Percentiles rank a stretch among this genome's conserved stretches.
These are phyloP conservation scores for Verruconis gallopava DNA, from an alignment of 2,329 filamentous ascomycete genomes.

Conservation along the genomic window DNA sequence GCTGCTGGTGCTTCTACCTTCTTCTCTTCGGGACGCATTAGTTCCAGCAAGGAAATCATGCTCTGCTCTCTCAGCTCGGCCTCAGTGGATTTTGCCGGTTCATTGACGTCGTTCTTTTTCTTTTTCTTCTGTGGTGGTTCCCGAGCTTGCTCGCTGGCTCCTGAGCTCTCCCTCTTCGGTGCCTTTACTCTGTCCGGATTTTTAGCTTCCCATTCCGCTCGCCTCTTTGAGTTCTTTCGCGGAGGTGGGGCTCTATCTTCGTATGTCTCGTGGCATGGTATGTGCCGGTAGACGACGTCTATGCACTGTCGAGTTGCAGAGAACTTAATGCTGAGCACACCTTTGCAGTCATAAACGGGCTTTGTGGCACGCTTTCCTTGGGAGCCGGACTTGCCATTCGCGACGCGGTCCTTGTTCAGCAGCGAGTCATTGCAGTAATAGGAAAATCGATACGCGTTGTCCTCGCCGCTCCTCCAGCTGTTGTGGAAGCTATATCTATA, in stretches of 20 bases:
- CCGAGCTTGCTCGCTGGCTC: slow-evolving; percentile 16
- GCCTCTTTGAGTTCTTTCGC: slow-evolving; percentile 26
- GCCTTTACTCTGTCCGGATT: slow-evolving; percentile 18
- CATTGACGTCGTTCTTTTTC: slow-evolving; percentile 10
- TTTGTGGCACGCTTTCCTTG: slow-evolving; percentile 25
- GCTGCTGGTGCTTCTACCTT: no score
- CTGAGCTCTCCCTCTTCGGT: slow-evolving; percentile 2
- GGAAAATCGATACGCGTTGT: slow-evolving; percentile 33
- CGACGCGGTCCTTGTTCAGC: slow-evolving; percentile 37
- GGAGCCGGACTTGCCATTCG: slow-evolving; percentile 30
- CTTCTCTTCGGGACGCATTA: slow-evolving; percentile 20
- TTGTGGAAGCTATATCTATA: slow-evolving; percentile 38
- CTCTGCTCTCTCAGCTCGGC: slow-evolving; percentile 25
- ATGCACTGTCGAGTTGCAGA: slow-evolving; percentile 28
- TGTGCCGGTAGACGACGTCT: slow-evolving; percentile 34
- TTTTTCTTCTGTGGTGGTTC: slow-evolving; percentile 12
- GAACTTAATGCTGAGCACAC: slow-evolving; percentile 35
- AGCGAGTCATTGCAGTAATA: slow-evolving; percentile 39
- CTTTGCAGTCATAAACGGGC: slow-evolving; percentile 36
- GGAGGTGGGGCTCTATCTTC: slow-evolving; percentile 30
- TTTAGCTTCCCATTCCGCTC: slow-evolving; percentile 22
- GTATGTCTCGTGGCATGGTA: slow-evolving; percentile 33
- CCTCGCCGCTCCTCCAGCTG: slow-evolving; percentile 34
- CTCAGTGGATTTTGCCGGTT: slow-evolving; percentile 22
- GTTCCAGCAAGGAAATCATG: slow-evolving; percentile 23